Conservation (phyloP, 805 yeast genomes). For the Yarrowia alimentaria region DNA sequence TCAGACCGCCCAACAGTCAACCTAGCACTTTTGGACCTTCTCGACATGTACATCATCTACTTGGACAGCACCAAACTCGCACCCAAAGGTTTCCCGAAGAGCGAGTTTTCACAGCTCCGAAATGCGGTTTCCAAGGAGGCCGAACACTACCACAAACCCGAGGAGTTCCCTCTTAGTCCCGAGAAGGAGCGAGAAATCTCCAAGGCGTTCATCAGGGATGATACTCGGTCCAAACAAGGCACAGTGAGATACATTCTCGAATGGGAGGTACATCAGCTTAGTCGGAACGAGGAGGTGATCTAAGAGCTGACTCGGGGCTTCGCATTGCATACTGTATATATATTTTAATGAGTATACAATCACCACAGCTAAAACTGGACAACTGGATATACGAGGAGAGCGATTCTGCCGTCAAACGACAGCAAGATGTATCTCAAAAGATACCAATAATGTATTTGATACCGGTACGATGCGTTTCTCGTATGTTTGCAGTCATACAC, state of each 20-base stretch:
- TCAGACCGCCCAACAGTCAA: slow-evolving; percentile 39
- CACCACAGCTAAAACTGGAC: no score
- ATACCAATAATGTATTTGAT: no score
- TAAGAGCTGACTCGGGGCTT: background rate
- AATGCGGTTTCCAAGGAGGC: slow-evolving; percentile 23
- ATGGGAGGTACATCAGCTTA: slow-evolving; percentile 35
- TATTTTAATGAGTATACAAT: no score
- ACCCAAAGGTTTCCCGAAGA: slow-evolving; percentile 31
- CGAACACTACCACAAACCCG: slow-evolving; percentile 48
- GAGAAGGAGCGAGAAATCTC: background rate
- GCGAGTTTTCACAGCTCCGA: slow-evolving; percentile 15
- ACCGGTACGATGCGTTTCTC: no score
- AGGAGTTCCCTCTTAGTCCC: slow-evolving; percentile 39
- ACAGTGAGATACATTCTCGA: slow-evolving; percentile 38
- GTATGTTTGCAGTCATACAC: no score
- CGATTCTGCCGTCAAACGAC: no score
- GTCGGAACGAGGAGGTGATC: slow-evolving; percentile 29
- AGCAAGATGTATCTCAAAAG: no score
- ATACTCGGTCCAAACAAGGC: slow-evolving; percentile 39
- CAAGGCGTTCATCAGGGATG: slow-evolving; percentile 17
- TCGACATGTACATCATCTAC: slow-evolving; percentile 61
- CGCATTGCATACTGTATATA: background rate
- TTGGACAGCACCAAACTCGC: slow-evolving; percentile 52
- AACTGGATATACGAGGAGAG: no score
- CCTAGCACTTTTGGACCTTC: slow-evolving; percentile 55